Base-by-base conservation (phyloP, 495 filamentous ascomycete species). In the Viridothelium virens region DNA sequence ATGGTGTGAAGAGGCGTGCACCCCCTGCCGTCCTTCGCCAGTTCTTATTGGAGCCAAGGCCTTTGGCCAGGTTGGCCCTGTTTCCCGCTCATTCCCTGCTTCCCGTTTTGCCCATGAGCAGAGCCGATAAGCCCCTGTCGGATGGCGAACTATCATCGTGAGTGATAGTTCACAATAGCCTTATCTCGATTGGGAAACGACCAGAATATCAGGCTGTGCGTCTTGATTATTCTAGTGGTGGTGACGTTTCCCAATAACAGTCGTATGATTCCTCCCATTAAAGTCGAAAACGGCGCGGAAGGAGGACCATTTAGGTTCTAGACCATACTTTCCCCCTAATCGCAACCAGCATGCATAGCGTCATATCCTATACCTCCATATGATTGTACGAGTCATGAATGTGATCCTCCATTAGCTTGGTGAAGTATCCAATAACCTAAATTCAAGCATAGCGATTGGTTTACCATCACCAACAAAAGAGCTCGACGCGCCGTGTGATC, bases 1-100 rank as follows among this genome's bases (percentile, higher is more conserved):
- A 59, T 59, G 14, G 25, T 36, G 53, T 59, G 53, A 18, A 59
- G 53, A 31, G 36, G n/a, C 53, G 53, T 59, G 53, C 53, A 18
- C 2, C 5, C 53, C 53, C 53, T 36, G 48, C 11, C 53, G 7
- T 5, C 36, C 53, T 2, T 34, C 53, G 11, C 11, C 14, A 9
- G 5, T 33, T 36, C 53, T 31, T 18, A 59, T 59, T 59, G 53
- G 53, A 59, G 53, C 3, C 6, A 59, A 59, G 18, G 31, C n/a
- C 53, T 9, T 59, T 59, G 5, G 53, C 53, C 53, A 59, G 11
- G n/a, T 5, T 59, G 5, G 53, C 31, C 53, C 31, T 36, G 53
- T 59, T 59, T 36, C 53, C 18, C 53, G 53, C 25, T 18, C 10
- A 5, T 53, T 53, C 48, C 48, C 48, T 53, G 48, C 48, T 18